Evolutionary conservation across 2,329 filamentous ascomycete genomes (phyloP).

Genomic region (Aspergillus viridinutans): DNA sequence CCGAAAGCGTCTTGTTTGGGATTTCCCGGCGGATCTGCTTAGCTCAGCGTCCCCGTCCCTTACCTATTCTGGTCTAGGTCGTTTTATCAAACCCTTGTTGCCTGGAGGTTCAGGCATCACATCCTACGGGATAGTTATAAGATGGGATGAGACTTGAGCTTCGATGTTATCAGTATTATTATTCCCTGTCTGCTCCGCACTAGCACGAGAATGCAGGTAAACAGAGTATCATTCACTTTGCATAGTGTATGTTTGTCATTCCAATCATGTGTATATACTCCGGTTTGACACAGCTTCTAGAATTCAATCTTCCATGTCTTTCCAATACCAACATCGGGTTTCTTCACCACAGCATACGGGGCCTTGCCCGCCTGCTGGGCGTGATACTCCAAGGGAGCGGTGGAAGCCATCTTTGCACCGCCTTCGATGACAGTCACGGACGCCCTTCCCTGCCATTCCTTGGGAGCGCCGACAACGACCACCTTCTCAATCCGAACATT

Average conservation of each 20-base stretch:
- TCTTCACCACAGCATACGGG: conserved; percentile 60
- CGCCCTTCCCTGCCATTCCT: conserved; percentile 63
- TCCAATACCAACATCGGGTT: conserved; percentile 59
- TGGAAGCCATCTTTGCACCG: conserved; percentile 40
- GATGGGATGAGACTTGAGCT: not conserved
- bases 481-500: conserved; percentile 78
- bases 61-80: not conserved
- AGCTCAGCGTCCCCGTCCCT: not conserved
- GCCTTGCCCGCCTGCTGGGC: conserved; percentile 52
- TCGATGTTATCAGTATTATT: not conserved
- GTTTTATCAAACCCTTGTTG: not conserved
- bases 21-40: not conserved
- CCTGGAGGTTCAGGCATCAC: not conserved
- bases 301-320: conserved; percentile 63
- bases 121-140: too few species aligned
- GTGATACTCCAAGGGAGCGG: conserved; percentile 57
- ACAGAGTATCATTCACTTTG: not conserved
- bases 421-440: conserved; percentile 50
- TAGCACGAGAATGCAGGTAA: too few species aligned
- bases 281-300: conserved; percentile 7
- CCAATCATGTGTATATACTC: not conserved
- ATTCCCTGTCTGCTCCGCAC: not conserved
- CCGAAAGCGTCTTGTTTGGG: not conserved
- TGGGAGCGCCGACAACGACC: conserved; percentile 74
- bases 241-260: not conserved